phyloP scores from a whole-genome alignment of 1,284 basidiomycete species.

The Rhodotorula sp. region DNA sequence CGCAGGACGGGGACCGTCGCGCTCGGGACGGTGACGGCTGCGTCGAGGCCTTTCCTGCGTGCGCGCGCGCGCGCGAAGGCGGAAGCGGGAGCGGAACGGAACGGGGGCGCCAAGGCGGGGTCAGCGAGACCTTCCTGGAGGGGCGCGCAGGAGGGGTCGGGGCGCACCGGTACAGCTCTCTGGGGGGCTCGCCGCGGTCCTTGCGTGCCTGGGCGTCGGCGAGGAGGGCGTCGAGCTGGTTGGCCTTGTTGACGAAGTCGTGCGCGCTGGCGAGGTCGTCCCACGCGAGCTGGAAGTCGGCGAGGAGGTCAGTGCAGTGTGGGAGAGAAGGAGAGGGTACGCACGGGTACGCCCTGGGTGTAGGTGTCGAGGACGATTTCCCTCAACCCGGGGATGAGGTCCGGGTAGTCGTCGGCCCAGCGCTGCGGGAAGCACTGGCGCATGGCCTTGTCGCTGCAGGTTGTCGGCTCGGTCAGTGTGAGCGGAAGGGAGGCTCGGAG shows the following conservation, averaged over 20 bases:
- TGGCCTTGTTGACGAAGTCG: constrained; percentile 20
- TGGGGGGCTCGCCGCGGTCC: constrained; percentile 12
- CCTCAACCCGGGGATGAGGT: constrained; percentile 17
- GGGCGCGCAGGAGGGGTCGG: not conserved
- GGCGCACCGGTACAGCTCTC: constrained; percentile 18
- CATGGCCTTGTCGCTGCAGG: constrained; percentile 33
- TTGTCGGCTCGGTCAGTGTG: not conserved
- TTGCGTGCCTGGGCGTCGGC: constrained; percentile 12
- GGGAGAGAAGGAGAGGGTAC: not conserved
- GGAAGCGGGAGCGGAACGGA: not conserved
- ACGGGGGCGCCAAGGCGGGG: too few relatives aligned
- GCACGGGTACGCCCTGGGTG: constrained; percentile 19
- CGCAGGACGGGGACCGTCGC: constrained; percentile 22
- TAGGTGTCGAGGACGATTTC: constrained; percentile 14
- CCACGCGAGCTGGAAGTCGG: constrained; percentile 30
- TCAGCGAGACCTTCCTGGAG: not conserved
- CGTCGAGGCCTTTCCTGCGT: constrained; percentile 24
- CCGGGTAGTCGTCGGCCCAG: constrained; percentile 16
- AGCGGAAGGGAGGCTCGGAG: not conserved
- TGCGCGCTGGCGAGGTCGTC: constrained; percentile 14
- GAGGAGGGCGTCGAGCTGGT: constrained; percentile 26
- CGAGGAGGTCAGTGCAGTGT: not conserved
- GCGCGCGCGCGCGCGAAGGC: too few relatives aligned
- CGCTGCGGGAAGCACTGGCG: constrained; percentile 31
- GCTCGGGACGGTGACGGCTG: constrained; percentile 21